Percentiles rank a stretch among this genome's conserved stretches.
phyloP scores from a whole-genome alignment of 148 eudicot genomes.

The Arctostaphylos glauca region DNA sequence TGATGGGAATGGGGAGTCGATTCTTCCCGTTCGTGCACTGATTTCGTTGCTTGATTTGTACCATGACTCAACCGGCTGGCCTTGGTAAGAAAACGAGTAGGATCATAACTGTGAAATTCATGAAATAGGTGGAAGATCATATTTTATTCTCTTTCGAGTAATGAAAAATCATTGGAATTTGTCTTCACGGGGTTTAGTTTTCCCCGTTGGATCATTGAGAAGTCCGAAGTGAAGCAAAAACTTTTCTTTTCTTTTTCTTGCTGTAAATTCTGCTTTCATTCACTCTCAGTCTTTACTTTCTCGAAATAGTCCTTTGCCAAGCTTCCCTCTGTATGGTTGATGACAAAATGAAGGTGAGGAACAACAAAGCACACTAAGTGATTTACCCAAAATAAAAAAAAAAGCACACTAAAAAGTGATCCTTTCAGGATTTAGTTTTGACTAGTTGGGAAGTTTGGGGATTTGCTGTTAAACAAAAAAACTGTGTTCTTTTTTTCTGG shows the following conservation, averaged over 20 bases:
- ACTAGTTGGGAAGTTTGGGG: background rate
- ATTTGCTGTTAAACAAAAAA: background rate
- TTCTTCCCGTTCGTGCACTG: slow-evolving; percentile 45
- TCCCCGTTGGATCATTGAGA: background rate
- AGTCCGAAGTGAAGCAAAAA: background rate
- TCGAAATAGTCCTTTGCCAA: background rate
- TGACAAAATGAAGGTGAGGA: background rate
- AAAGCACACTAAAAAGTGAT: background rate
- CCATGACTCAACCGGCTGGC: slow-evolving; percentile 60
- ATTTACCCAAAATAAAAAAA: no score
- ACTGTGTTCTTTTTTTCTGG: background rate
- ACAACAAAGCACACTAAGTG: background rate
- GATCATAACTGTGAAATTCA: background rate
- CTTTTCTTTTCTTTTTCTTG: background rate
- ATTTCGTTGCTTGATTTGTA: slow-evolving; percentile 57
- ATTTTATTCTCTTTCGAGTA: background rate
- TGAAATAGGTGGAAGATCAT: no score
- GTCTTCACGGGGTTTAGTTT: background rate
- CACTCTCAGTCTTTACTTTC: background rate
- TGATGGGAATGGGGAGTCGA: slow-evolving; percentile 38
- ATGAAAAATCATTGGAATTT: background rate
- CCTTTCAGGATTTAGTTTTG: background rate
- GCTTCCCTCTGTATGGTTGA: slow-evolving; percentile 2
- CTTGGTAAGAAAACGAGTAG: slow-evolving; percentile 46
- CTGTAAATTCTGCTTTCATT: background rate